Percentiles rank a stretch among this genome's conserved stretches.
phyloP scores from a whole-genome alignment of 2,329 filamentous ascomycete genomes.

The Trichoderma cornu-damae region DNA sequence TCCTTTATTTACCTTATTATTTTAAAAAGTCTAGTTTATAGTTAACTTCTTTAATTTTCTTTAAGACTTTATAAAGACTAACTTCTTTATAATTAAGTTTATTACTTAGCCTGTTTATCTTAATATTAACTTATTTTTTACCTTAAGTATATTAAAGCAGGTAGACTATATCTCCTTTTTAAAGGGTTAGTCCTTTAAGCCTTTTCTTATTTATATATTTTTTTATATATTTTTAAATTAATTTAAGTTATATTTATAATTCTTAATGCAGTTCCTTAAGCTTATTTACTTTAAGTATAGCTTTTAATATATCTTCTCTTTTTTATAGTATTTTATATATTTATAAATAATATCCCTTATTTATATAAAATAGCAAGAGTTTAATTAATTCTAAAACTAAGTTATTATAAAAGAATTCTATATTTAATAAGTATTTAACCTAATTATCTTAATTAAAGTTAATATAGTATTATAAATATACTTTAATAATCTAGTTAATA shows the following conservation, averaged over 20 bases:
- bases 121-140: constrained; percentile 15
- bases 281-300: neutral
- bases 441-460: neutral
- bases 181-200: constrained; percentile 14
- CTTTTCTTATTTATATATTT: neutral
- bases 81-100: too few species aligned
- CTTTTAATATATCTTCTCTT: neutral
- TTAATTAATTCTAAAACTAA: too few species aligned
- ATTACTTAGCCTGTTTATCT: too few species aligned
- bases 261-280: too few species aligned
- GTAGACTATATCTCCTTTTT: constrained; percentile 17
- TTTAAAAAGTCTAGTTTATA: too few species aligned
- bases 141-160: neutral
- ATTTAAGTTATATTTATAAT: neutral
- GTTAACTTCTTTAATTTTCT: too few species aligned
- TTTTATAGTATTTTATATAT: neutral
- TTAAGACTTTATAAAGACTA: too few species aligned
- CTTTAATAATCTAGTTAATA: neutral
- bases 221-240: constrained; percentile 2
- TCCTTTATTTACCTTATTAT: too few species aligned
- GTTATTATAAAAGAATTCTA: too few species aligned
- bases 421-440: too few species aligned
- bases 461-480: neutral
- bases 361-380: too few species aligned
- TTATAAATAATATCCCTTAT: neutral